Evolutionary conservation across 2,329 filamentous ascomycete species (phyloP), one percentile per base, ranked within the genome.

Genomic region (Hirsutella rhossiliensis): DNA sequence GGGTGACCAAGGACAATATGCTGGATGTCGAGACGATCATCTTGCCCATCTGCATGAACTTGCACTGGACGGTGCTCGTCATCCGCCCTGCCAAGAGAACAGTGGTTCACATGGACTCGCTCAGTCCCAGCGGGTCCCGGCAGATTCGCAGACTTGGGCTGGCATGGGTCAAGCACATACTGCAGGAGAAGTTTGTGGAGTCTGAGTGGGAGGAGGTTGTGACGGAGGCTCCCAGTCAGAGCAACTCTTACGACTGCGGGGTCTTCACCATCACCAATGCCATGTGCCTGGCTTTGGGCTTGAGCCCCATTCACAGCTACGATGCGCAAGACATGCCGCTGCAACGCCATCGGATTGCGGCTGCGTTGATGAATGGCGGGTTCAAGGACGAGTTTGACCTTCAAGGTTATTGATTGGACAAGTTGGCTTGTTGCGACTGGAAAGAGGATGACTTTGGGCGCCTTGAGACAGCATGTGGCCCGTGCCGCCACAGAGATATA

Each of bases 231-330:
- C 71, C 76, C 0, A 53, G 50, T 3, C 84, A 89, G 58, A 68
- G 63, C 23, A 89, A 89, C 54, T 72, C 73, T 1, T 78, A 74
- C 55, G 85, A 89, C 57, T 89, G 85, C 52, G 85, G 85, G n/a
- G 76, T 87, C 4, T 86, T 87, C 57, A 76, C 81, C 13, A 78
- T 86, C 50, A 76, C 84, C 17, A 90, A 89, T 54, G 80, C 76
- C 15, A 72, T 87, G 40, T 84, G 78, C 44, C 54, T 79, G 31
- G 67, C 72, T 0, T 55, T 78, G 29, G 75, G 75, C 1, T 51
- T 78, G 17, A 70, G 69, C 47, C 73, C 75, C 2, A 58, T 61
- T n/a, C 61, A 66, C 45, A 58, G 58, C 4, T 79, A 83, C 46
- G 52, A 59, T 1, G 62, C 72, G 31, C 50, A 57, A 0, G 73